Base-by-base conservation (phyloP, 495 filamentous ascomycete genomes). In the Beverwykella pulmonaria region DNA sequence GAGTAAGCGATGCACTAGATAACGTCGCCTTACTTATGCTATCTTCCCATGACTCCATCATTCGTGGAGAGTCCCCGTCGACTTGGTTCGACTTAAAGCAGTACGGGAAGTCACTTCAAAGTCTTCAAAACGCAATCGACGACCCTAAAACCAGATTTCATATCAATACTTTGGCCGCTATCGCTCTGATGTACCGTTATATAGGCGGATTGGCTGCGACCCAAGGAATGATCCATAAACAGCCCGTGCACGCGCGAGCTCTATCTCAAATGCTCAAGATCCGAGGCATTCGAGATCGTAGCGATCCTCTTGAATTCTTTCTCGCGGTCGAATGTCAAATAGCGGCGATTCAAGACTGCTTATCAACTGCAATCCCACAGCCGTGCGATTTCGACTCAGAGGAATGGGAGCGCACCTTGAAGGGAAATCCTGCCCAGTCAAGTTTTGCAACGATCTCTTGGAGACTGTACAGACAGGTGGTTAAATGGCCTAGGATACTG, bases 361-460 rank as follows among this genome's bases (percentile, higher is more conserved):
- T 58, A 1, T 9, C 30, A 8, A 6, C 7, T 25, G 32, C 5
- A 9, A 26, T 58, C 23, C 55, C 55, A 26, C 3, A 58, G 34
- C 55, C 30, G 5, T 58, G 55, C 22, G 23, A 44, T 22, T 58
- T 58, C 19, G 55, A 58, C 12, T 44, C 55, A 8, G 55, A 58
- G 17, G 8, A 58, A 20, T 58, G 55, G 55, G 55, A 44, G 5
- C 2, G 23, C 2, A 17, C 27, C n/a, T 41, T 58, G n/a, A 3
- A 58, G 2, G 32, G 34, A 46, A 23, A 19, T 8, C 17, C 6
- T 10, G 30, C 6, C 17, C 55, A 30, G 32, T 41, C 55, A 25
- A 2, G 5, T 7, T 5, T 58, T 2, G 32, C 30, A 17, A 44
- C 3, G 20, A 6, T 41, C 7, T 58, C 32, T 32, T 44, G 32